These are phyloP conservation scores for Neoscytalidium dimidiatum DNA, from an alignment of 2,329 filamentous ascomycete species.

Conservation along the genomic window DNA sequence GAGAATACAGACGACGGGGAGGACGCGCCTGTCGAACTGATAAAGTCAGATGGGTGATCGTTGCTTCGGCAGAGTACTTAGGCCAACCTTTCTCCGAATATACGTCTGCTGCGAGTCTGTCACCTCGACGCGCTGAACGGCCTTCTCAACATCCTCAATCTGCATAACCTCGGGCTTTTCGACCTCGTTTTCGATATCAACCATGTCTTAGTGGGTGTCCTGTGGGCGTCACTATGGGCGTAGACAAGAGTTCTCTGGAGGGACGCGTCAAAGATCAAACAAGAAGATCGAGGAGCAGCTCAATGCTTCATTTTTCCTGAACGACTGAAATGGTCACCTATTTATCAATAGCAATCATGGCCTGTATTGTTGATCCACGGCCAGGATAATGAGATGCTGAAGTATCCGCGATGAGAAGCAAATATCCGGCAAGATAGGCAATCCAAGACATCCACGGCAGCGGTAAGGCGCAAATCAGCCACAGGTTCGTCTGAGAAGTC, in stretches of 20 bases:
- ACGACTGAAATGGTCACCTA: neutral
- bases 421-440: neutral
- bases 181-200: neutral
- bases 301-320: neutral
- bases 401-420: neutral
- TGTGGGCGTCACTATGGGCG: neutral
- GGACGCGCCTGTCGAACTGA: conserved; percentile 28
- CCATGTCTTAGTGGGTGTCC: neutral
- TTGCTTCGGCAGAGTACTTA: neutral
- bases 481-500: neutral
- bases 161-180: neutral
- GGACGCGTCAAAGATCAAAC: too few relatives aligned
- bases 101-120: neutral
- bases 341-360: neutral
- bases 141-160: neutral
- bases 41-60: neutral
- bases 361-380: neutral
- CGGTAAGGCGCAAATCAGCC: neutral
- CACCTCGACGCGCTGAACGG: neutral
- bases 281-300: neutral
- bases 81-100: neutral
- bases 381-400: neutral
- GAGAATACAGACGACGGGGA: conserved; percentile 30
- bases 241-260: too few relatives aligned
- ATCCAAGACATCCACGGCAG: neutral